Evolutionary conservation across 805 yeast genomes (phyloP), one percentile per base, ranked within the genome.

Genomic region (Kodamaea lidongshanica): DNA sequence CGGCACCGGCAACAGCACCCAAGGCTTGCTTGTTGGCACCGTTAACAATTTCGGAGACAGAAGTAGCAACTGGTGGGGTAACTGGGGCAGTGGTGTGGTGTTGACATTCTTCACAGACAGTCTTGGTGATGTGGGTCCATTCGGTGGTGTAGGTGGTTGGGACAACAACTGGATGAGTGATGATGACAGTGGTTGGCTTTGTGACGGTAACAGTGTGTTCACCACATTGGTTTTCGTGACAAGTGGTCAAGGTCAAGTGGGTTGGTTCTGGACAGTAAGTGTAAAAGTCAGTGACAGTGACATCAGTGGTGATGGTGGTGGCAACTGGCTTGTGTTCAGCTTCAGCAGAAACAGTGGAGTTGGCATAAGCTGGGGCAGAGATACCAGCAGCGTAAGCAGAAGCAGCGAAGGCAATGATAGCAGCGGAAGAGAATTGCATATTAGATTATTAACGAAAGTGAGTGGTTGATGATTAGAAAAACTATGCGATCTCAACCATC

Each of bases 241-340:
- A 44, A 68, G 69, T 70, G 72, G 77, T 78, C 58, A 77, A 74
- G 42, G 65, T 67, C 38, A 83, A 49, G 38, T 70, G 61, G 47
- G 94, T 84, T 30, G 94, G 61, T 41, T 52, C 64, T 57, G 94
- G 94, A 64, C 94, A 83, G 80, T 78, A 82, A 48, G 94, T 82
- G 63, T 82, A 75, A 72, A 65, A 71, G 51, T 66, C 79, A 50
- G 84, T 75, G 52, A 79, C 84, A 41, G 76, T 77, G 34, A 59
- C 45, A 41, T 71, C 70, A 42, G 72, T 64, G 57, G 68, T 54
- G 52, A 72, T 65, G 41, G 73, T 59, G 44, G 65, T 61, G 22
- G 17, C 49, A n/a, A n/a, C n/a, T n/a, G n/a, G n/a, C n/a, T n/a
- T n/a, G n/a, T n/a, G n/a, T 61, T 69, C 65, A 37, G 48, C 50